Conservation (phyloP, 805 yeast genomes). For the Brettanomyces naardenensis region DNA sequence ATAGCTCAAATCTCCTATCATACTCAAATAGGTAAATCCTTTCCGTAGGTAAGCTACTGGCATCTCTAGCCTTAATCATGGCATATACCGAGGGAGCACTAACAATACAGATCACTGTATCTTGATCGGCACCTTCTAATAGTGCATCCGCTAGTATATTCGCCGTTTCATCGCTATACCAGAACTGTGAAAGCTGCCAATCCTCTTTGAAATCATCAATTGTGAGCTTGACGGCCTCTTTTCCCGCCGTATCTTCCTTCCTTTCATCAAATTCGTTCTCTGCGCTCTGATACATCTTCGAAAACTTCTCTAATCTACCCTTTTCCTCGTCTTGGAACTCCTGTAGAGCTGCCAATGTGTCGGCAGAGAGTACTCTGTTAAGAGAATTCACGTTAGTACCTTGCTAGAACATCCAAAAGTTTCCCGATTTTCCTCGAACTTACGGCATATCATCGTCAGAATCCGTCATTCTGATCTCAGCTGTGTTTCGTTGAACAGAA, state of each 20-base stretch:
- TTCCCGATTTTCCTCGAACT: no score
- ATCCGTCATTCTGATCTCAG: conserved; percentile 9
- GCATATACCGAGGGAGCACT: conserved; percentile 93
- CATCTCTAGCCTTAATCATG: conserved; percentile 53
- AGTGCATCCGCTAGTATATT: conserved; percentile 58
- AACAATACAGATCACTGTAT: conserved; percentile 66
- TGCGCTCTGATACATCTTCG: conserved; percentile 44
- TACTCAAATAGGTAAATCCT: conserved; percentile 71
- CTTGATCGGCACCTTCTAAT: conserved; percentile 65
- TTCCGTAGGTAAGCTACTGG: conserved; percentile 48
- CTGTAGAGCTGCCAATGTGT: conserved; percentile 47
- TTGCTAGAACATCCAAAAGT: no score
- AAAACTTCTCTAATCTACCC: conserved; percentile 47
- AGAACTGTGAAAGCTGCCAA: conserved; percentile 92
- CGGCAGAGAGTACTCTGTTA: conserved; percentile 34
- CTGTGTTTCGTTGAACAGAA: no score
- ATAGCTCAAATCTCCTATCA: conserved; percentile 66
- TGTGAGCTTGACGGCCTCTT: conserved; percentile 7
- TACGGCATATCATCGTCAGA: conserved; percentile 24
- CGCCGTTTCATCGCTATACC: conserved; percentile 78
- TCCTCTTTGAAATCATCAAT: conserved; percentile 82
- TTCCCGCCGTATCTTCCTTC: conserved; percentile 1
- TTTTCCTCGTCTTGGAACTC: conserved; percentile 63
- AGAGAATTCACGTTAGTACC: background rate
- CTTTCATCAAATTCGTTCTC: conserved; percentile 44